These are phyloP conservation scores for Lipomyces japonicus DNA, from an alignment of 805 yeast genomes.

Conservation along the genomic window DNA sequence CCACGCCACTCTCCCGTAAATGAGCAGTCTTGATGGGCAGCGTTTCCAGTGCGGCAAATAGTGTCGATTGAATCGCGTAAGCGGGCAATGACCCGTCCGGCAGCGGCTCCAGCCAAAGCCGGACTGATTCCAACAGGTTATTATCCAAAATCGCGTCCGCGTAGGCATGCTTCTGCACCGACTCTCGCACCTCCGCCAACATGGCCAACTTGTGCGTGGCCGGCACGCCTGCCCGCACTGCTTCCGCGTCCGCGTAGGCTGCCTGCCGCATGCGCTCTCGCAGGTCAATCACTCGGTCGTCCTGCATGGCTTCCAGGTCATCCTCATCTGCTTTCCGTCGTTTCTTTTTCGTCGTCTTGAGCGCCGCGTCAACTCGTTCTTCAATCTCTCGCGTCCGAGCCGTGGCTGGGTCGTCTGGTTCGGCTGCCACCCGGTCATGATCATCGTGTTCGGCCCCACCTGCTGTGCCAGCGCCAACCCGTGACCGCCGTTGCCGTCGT, in stretches of 20 bases:
- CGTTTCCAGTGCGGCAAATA: slow-evolving; percentile 66
- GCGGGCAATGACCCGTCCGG: slow-evolving; percentile 99
- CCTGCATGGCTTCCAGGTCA: slow-evolving; percentile 92
- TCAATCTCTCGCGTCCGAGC: slow-evolving; percentile 74
- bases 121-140: slow-evolving; percentile 84
- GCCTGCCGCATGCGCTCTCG: slow-evolving; percentile 84
- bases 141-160: slow-evolving; percentile 93
- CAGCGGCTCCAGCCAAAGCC: slow-evolving; percentile 96
- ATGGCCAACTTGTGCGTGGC: slow-evolving; percentile 75
- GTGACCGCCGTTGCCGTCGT: background rate
- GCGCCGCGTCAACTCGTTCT: slow-evolving; percentile 70
- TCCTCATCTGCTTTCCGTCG: slow-evolving; percentile 78
- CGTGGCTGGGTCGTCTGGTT: slow-evolving; percentile 35
- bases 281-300: slow-evolving; percentile 75
- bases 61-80: slow-evolving; percentile 86
- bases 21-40: slow-evolving; percentile 95
- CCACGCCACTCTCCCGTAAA: slow-evolving; percentile 88
- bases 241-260: slow-evolving; percentile 52
- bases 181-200: slow-evolving; percentile 71
- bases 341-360: slow-evolving; percentile 55
- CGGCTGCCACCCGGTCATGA: slow-evolving; percentile 10
- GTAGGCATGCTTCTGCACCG: slow-evolving; percentile 73
- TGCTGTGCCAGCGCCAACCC: slow-evolving; percentile 20
- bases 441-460: slow-evolving; percentile 12
- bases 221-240: slow-evolving; percentile 57